Conservation (phyloP, 176 grass and related monocot genomes). For the Neostapfia colusana region DNA sequence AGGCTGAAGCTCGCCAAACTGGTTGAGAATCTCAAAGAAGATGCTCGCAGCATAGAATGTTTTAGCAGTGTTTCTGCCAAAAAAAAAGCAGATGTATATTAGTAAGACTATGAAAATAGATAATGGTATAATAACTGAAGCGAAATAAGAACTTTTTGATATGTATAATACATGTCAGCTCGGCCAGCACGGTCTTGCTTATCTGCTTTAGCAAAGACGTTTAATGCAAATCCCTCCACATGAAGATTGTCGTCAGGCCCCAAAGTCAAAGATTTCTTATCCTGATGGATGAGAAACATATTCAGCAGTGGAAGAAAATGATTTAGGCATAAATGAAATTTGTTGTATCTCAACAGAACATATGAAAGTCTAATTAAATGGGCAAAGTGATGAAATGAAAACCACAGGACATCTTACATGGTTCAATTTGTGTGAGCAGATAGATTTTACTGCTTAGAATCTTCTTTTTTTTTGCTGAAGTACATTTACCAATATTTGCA, state of each 20-base stretch:
- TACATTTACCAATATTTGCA: neutral
- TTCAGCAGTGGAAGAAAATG: constrained; percentile 26
- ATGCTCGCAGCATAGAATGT: constrained; percentile 98
- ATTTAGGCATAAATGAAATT: neutral
- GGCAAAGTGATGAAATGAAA: neutral
- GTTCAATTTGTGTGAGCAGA: neutral
- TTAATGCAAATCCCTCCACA: constrained; percentile 93
- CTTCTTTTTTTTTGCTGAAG: neutral
- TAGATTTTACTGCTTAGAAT: neutral
- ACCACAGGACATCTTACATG: neutral
- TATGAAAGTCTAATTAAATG: neutral
- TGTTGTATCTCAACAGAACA: neutral
- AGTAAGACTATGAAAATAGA: constrained; percentile 5
- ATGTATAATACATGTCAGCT: constrained; percentile 78
- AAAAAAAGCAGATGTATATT: constrained; percentile 26
- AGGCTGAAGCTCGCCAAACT: constrained; percentile 84
- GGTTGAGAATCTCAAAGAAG: constrained; percentile 91
- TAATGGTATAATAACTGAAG: constrained; percentile 9
- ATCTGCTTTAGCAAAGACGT: constrained; percentile 96
- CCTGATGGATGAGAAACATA: constrained; percentile 47
- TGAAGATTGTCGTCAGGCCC: constrained; percentile 77
- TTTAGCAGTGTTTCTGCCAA: constrained; percentile 95
- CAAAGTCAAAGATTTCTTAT: constrained; percentile 81
- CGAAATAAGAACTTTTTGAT: constrained; percentile 17
- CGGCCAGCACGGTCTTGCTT: constrained; percentile 91